Percentiles rank a stretch among this genome's conserved stretches.
phyloP scores from a whole-genome alignment of 495 filamentous ascomycete genomes.

The Chaetomidium leptoderma region DNA sequence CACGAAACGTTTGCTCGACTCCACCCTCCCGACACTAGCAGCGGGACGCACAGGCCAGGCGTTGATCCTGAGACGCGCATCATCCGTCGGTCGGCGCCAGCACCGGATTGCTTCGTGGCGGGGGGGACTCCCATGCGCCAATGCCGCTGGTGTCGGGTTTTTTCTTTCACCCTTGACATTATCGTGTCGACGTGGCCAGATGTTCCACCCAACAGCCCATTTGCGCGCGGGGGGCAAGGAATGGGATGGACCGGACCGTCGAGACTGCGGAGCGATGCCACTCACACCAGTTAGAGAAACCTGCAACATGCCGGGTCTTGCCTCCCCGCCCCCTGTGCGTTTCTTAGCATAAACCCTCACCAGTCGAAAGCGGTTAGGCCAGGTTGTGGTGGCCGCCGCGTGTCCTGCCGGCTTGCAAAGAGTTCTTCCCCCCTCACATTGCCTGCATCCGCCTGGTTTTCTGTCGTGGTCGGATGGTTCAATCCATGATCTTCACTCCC shows the following conservation, averaged over 20 bases:
- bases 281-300: conserved; percentile 8
- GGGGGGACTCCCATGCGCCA: too few relatives aligned
- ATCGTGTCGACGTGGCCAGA: background rate
- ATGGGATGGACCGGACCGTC: background rate
- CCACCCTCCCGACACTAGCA: conserved; percentile 7
- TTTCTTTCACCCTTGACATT: too few relatives aligned
- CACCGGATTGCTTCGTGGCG: background rate
- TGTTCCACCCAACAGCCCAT: background rate
- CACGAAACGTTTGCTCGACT: background rate
- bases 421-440: background rate
- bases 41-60: conserved; percentile 22
- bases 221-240: background rate
- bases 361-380: background rate
- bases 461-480: background rate
- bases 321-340: conserved; percentile 11
- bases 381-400: background rate
- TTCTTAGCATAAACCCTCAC: background rate
- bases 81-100: background rate
- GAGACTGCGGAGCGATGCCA: background rate
- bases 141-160: background rate
- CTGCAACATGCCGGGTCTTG: conserved; percentile 10
- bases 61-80: conserved; percentile 15
- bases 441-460: background rate
- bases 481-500: background rate
- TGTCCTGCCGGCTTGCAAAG: background rate